Evolutionary conservation across 805 yeast species (phyloP), one percentile per base, ranked within the genome.

Genomic region (Nakazawaea molendinolei): DNA sequence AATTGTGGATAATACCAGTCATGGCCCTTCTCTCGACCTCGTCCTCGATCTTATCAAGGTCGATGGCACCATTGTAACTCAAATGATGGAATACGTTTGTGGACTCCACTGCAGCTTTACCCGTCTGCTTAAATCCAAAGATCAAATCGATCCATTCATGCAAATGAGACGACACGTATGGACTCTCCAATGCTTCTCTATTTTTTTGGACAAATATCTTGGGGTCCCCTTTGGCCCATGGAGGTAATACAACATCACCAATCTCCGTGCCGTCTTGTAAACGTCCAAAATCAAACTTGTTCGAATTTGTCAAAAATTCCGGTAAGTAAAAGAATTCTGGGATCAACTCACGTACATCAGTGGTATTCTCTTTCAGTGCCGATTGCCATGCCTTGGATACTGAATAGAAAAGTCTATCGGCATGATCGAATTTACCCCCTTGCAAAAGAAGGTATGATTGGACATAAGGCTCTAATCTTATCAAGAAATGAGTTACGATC

Each of bases 351-450:
- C 95, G 61, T 1, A 86, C 95, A 61, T 86, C 96, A 0, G 95
- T 82, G 1, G 90, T 80, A 49, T 79, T 80, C 28, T 86, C 95
- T 33, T 58, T 56, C 0, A 95, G 74, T 0, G 95, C 84, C 5
- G 95, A 83, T 8, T 56, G 52, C 95, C 95, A 86, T 0, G 94
- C 78, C 42, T 80, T 74, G n/a, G 68, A 72, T 20, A 86, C 63
- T 0, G 92, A 82, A 45, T 74, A 69, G 51, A 86, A 86, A 8
- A 86, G 55, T 37, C 96, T 58, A 50, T 86, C 95, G 0, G 95
- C 90, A 48, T 81, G 95, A 44, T 86, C 95, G 61, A 86, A 85
- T 38, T 74, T 79, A 0, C 95, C 95, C 9, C 92, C 95, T 61
- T 86, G 96, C 6, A 87, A 58, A 14, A 84, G 51, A 28, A 85